phyloP scores from a whole-genome alignment of 2,329 filamentous ascomycete species.

The Cercospora sesami region DNA sequence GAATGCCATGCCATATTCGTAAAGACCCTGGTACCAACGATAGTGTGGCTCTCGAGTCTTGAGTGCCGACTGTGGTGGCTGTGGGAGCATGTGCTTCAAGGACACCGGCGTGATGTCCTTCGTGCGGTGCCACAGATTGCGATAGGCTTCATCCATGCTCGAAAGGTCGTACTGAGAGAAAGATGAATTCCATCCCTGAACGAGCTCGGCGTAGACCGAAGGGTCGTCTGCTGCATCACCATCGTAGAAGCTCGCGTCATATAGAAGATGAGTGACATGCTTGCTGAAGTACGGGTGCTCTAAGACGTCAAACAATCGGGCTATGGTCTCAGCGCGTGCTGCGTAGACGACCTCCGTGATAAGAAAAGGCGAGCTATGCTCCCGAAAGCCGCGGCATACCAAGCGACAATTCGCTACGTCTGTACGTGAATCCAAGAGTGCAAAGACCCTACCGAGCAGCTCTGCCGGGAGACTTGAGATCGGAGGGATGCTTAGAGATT shows the following conservation, averaged over 20 bases:
- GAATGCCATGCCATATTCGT: not conserved
- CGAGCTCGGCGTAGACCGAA: not conserved
- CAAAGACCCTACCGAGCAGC: constrained; percentile 18
- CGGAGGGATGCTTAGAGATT: too few species aligned
- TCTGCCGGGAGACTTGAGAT: too few species aligned
- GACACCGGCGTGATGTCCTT: too few species aligned
- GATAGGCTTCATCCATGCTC: not conserved
- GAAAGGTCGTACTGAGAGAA: not conserved
- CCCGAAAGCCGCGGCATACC: constrained; percentile 15
- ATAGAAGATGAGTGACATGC: constrained; percentile 19
- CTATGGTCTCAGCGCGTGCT: constrained; percentile 10
- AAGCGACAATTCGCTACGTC: constrained; percentile 17
- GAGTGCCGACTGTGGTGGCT: too few species aligned
- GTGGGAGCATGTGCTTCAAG: too few species aligned
- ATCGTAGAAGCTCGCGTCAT: constrained; percentile 22
- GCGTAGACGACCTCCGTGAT: constrained; percentile 20
- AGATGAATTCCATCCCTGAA: not conserved
- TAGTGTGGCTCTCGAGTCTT: too few species aligned
- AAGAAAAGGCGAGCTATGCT: constrained; percentile 24
- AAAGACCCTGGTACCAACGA: not conserved
- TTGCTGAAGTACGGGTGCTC: constrained; percentile 22
- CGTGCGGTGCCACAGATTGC: too few species aligned
- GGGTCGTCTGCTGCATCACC: not conserved
- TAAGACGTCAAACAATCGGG: constrained; percentile 13
- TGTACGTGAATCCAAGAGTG: not conserved